A percentile compares a stretch with the other conserved stretches of the same genome.
Conservation (phyloP, 495 filamentous ascomycete species). For the Daldinia grandis region DNA sequence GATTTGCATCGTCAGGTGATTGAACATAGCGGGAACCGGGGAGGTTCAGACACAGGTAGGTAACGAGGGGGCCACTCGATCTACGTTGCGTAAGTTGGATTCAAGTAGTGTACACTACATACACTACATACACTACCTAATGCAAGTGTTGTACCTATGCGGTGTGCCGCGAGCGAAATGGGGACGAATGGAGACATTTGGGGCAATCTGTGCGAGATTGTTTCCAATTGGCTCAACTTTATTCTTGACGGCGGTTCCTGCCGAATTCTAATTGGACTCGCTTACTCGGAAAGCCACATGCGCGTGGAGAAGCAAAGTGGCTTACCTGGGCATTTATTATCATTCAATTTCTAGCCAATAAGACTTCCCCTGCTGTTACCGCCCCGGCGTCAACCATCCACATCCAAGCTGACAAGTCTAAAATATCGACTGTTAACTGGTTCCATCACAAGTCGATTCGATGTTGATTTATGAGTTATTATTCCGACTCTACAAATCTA, state of each 20-base stretch:
- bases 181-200: not conserved
- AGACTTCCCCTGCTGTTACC: not conserved
- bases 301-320: slow-evolving; percentile 16
- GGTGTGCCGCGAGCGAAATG: slow-evolving; percentile 21
- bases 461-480: slow-evolving; percentile 13
- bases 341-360: slow-evolving; percentile 8
- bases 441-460: slow-evolving; percentile 12
- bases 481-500: slow-evolving; percentile 3
- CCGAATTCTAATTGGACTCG: slow-evolving; percentile 40
- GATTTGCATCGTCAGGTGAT: slow-evolving; percentile 32
- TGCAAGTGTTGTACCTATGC: slow-evolving; percentile 25
- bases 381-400: slow-evolving; percentile 19
- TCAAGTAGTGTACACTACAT: too few species aligned
- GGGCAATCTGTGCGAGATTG: slow-evolving; percentile 5
- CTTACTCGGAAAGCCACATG: slow-evolving; percentile 35
- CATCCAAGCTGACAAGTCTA: not conserved
- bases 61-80: slow-evolving; percentile 17
- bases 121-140: too few species aligned
- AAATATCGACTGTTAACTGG: not conserved
- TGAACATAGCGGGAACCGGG: slow-evolving; percentile 4
- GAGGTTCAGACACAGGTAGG: not conserved
- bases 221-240: slow-evolving; percentile 17
- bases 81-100: slow-evolving; percentile 21
- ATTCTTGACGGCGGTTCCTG: slow-evolving; percentile 43
- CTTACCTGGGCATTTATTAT: not conserved